Conservation (phyloP, 1,139 yeast genomes). For the Suhomyces atakaporum region DNA sequence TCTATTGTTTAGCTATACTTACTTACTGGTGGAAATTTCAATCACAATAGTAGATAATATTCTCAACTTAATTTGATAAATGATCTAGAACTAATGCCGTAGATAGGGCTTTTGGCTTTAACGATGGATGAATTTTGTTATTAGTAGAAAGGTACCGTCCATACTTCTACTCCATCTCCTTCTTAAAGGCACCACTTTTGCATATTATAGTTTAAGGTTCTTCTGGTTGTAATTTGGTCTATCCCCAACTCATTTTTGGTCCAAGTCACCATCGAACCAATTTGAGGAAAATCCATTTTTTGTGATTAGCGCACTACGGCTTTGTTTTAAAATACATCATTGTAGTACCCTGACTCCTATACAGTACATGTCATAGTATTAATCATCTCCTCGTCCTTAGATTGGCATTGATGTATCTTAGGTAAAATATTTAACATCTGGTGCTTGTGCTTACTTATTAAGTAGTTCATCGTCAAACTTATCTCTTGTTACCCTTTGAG, state of each 20-base stretch:
- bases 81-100: neutral
- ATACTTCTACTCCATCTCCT: no score
- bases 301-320: constrained; percentile 1
- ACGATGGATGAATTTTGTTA: no score
- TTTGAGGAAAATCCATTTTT: neutral
- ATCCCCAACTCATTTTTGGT: no score
- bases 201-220: neutral
- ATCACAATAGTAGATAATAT: constrained; percentile 1
- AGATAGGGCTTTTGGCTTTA: neutral
- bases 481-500: constrained; percentile 31
- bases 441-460: neutral
- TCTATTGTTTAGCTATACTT: neutral
- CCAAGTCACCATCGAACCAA: no score
- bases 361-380: neutral
- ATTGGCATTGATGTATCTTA: neutral
- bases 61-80: neutral
- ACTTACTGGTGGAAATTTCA: constrained; percentile 1
- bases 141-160: no score
- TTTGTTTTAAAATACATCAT: neutral
- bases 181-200: neutral
- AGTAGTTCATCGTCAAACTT: constrained; percentile 30
- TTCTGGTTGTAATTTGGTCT: neutral
- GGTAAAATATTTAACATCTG: no score
- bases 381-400: neutral
- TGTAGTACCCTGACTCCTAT: neutral